These are phyloP conservation scores for Diaporthe helianthi DNA, from an alignment of 2,329 filamentous ascomycete species.

Conservation along the genomic window DNA sequence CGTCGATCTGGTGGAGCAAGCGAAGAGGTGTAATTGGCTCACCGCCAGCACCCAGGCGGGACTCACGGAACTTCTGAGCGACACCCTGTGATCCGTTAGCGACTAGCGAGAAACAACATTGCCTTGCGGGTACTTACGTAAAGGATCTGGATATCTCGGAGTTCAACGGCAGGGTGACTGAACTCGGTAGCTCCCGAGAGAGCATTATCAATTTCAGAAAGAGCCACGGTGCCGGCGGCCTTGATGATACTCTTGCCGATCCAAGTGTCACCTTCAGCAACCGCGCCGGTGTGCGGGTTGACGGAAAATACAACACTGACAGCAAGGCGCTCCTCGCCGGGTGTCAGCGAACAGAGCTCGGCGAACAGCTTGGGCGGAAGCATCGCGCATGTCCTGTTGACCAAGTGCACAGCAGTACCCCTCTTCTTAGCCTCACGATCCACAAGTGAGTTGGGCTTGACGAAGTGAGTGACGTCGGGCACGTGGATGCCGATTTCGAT, in stretches of 20 bases:
- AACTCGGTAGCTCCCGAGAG: constrained; percentile 69
- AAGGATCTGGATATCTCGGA: constrained; percentile 81
- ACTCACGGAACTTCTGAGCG: constrained; percentile 88
- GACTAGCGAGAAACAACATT: background rate
- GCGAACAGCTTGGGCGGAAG: constrained; percentile 84
- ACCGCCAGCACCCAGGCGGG: constrained; percentile 80
- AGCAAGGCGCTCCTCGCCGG: constrained; percentile 87
- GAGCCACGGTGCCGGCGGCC: constrained; percentile 84
- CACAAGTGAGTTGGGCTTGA: constrained; percentile 93
- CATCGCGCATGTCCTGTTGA: constrained; percentile 88
- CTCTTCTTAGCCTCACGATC: constrained; percentile 98
- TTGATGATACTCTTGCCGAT: constrained; percentile 93
- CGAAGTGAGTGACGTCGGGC: constrained; percentile 93
- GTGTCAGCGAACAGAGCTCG: constrained; percentile 86
- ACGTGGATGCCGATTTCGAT: constrained; percentile 96
- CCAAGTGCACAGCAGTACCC: constrained; percentile 91
- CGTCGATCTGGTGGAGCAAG: constrained; percentile 90
- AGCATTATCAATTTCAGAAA: constrained; percentile 85
- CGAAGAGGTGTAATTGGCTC: constrained; percentile 85
- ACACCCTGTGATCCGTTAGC: constrained; percentile 61
- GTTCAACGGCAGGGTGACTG: constrained; percentile 69
- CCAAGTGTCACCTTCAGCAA: constrained; percentile 89
- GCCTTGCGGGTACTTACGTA: constrained; percentile 58
- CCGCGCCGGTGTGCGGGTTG: constrained; percentile 77
- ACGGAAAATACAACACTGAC: constrained; percentile 94